Base-by-base conservation (phyloP, 176 grass and related monocot species). In the Thinopyrum elongatum region DNA sequence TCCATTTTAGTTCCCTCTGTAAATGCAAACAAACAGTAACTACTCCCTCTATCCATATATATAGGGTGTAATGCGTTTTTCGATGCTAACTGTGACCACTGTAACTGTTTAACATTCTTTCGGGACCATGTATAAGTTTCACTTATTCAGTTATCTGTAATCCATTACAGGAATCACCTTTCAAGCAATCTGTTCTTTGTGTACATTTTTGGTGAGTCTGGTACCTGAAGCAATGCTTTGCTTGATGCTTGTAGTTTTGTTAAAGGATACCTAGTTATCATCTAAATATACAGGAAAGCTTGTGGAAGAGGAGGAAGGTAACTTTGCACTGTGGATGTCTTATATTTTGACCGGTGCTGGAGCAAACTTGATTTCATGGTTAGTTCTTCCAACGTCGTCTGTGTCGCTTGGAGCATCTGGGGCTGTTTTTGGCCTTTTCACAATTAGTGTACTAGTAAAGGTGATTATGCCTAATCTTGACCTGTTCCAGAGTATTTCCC, bases 181-280 rank as follows among this genome's bases (percentile, higher is more conserved):
- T 99, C 97, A 66, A 99, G 94, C 88, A 99, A 99, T 85, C 82
- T 99, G 49, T 99, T 99, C 87, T 99, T 99, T 87, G 86, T 99
- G 46, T 99, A 99, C 80, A 99, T 99, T 69, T 99, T 99, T 92
- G 97, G 97, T 99, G 88, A 95, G 96, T 19, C 76, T 89, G 55
- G 72, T 92, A 93, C 19, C 75, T 84, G 60, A 82, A 70, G 14
- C 41, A 90, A 85, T 91, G 19, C 11, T 17, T 26, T 74, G 41
- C 21, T 68, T 85, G 65, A 71, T 84, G 55, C 42, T 86, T 82
- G 77, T 77, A 61, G 51, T 84, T 80, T 27, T 21, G 35, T 83
- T 77, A 70, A 86, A 61, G 38, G 80, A 89, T 29, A 15, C 34
- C 34, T 74, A 62, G 6, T 73, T 74, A 76, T 80, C 42, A 86